Base-by-base conservation (phyloP, 176 grass and related monocot species). In the Juncus effusus region DNA sequence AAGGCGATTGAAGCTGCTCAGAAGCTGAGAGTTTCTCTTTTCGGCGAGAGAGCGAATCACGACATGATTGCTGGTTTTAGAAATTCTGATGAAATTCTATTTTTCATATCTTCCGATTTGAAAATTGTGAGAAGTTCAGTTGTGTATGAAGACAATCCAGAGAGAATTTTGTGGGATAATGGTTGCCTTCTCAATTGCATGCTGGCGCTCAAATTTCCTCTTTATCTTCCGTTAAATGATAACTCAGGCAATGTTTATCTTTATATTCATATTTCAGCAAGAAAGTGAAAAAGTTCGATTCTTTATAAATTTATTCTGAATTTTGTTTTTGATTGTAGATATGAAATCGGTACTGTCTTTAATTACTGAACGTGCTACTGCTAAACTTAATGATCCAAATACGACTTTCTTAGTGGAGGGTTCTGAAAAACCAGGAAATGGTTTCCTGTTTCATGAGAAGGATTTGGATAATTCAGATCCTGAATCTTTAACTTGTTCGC, bases 151-250 rank as follows among this genome's bases (percentile, higher is more conserved):
- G 85, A 89, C 63, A 75, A 89, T 37, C 82, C 82, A 2, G 80
- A 78, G 56, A 89, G 61, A 51, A 72, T 77, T 61, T 53, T 97
- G 35, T 91, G 85, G 83, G 82, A 97, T 70, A 92, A 91, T 63
- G 88, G 88, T 16, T 97, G 82, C 74, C 75, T 97, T 51, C 50
- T 97, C 9, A 86, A 72, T 62, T 97, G 82, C 19, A 60, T 86
- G 51, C 66, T 92, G 64, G 70, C 14, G 3, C 61, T 97, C 47
- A 88, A 92, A 77, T 70, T 97, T 58, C 88, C 93, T 38, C 40
- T 91, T 69, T 89, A 89, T 78, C 6, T 81, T 77, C 60, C 82
- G 11, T 35, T 40, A 11, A 56, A 89, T 78, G 67, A 88, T 10
- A 73, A 42, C 58, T 72, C 80, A 64, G 85, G 85, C 91, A 82